A percentile compares a stretch with the other conserved stretches of the same genome.
Conservation (phyloP, 495 filamentous ascomycete species). For the Aspergillus carlsbadensis region DNA sequence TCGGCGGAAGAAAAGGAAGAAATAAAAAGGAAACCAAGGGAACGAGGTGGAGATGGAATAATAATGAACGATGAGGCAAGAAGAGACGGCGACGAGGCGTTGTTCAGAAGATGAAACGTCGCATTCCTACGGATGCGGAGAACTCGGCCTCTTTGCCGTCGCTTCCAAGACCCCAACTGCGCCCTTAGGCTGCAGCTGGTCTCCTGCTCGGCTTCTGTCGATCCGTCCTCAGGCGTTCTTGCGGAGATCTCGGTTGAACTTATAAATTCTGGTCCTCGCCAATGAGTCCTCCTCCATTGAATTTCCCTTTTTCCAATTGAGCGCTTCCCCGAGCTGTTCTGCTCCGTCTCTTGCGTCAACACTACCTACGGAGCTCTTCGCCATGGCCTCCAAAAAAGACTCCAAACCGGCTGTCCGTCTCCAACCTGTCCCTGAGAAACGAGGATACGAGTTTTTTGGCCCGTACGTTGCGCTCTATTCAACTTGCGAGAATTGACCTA, state of each 20-base stretch:
- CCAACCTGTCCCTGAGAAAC: constrained; percentile 45
- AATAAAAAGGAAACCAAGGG: constrained; percentile 17
- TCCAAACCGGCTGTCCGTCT: constrained; percentile 24
- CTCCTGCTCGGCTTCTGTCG: constrained; percentile 1
- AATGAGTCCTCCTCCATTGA: background rate
- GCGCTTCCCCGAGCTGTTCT: background rate
- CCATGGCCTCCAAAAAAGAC: constrained; percentile 32
- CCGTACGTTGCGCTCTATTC: constrained; percentile 61
- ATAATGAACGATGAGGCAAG: background rate
- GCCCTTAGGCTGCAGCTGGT: too few species aligned
- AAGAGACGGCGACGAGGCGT: constrained; percentile 10
- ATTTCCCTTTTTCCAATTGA: background rate
- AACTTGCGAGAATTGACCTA: constrained; percentile 20
- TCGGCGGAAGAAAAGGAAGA: background rate
- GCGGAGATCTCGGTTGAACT: background rate
- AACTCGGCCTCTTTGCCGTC: background rate
- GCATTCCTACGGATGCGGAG: constrained; percentile 14
- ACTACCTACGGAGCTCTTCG: background rate
- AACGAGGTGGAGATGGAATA: constrained; percentile 21
- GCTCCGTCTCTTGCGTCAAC: background rate
- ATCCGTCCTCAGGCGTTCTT: constrained; percentile 10
- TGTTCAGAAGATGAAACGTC: constrained; percentile 11
- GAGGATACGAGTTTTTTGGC: constrained; percentile 80
- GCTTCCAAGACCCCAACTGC: background rate
- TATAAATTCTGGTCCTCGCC: background rate